Evolutionary conservation across 768 basidiomycete genomes (phyloP).

Genomic region (button mushroom (Agaricus bisporus)): DNA sequence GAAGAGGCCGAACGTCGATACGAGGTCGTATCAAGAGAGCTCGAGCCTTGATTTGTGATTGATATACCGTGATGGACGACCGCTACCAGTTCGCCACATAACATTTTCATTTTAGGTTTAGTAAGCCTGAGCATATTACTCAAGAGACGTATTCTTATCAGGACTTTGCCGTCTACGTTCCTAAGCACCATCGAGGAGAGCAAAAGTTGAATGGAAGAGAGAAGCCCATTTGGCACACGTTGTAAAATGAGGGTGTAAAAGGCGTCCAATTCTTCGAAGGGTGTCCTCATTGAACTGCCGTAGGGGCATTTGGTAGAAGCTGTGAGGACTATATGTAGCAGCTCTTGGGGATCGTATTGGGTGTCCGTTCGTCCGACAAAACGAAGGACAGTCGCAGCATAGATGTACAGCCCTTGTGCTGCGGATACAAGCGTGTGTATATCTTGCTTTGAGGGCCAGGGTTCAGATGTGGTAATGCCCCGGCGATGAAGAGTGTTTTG

Average conservation of each 20-base stretch:
- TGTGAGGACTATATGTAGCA: constrained; percentile 11
- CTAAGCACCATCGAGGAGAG: background rate
- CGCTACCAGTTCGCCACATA: background rate
- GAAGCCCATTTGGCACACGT: background rate
- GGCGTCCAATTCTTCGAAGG: background rate
- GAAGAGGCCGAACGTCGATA: too few species aligned
- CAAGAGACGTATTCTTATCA: background rate
- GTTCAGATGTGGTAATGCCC: too few species aligned
- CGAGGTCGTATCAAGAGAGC: too few species aligned
- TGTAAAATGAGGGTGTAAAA: background rate
- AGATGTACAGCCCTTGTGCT: too few species aligned
- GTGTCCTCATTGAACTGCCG: background rate
- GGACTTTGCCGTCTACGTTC: background rate
- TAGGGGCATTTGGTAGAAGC: constrained; percentile 5
- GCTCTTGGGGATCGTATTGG: background rate
- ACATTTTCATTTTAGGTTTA: background rate
- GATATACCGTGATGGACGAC: too few species aligned
- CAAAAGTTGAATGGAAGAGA: background rate
- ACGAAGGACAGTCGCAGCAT: too few species aligned
- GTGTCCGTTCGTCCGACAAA: constrained; percentile 8
- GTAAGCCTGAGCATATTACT: background rate
- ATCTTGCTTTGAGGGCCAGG: too few species aligned
- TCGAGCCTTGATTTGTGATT: too few species aligned
- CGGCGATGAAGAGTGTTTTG: too few species aligned
- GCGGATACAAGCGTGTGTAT: too few species aligned